These are phyloP conservation scores for Nakazawaea laoshanensis DNA, from an alignment of 805 yeast genomes.

Conservation along the genomic window DNA sequence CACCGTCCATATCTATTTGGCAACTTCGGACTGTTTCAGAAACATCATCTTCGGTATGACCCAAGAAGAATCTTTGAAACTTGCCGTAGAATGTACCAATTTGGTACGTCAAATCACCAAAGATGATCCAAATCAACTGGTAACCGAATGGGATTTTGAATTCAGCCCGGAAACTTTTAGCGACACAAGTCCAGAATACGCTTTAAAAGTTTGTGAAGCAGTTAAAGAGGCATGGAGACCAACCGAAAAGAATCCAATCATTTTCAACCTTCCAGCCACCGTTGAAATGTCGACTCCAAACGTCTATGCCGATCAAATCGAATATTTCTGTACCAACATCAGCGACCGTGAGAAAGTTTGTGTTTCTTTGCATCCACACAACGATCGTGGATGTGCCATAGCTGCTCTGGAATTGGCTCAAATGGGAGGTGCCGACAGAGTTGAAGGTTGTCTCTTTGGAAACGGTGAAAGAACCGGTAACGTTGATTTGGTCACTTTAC, in stretches of 20 bases:
- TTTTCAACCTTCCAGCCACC: conserved; percentile 79
- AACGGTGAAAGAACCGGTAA: conserved; percentile 87
- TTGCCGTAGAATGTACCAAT: conserved; percentile 56
- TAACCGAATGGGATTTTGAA: conserved; percentile 66
- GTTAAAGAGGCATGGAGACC: conserved; percentile 75
- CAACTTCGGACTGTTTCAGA: conserved; percentile 69
- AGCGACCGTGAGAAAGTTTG: conserved; percentile 62
- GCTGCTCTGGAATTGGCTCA: conserved; percentile 81
- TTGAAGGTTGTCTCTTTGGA: conserved; percentile 80
- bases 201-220: conserved; percentile 61
- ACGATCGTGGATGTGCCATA: conserved; percentile 84
- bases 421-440: conserved; percentile 82
- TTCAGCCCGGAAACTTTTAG: conserved; percentile 78
- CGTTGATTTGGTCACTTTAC: conserved; percentile 74
- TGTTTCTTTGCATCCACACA: conserved; percentile 75
- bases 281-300: conserved; percentile 79
- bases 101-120: conserved; percentile 61
- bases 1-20: conserved; percentile 67
- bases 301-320: conserved; percentile 79
- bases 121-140: conserved; percentile 45
- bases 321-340: conserved; percentile 55
- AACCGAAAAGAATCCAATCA: conserved; percentile 52
- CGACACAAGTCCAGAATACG: conserved; percentile 59
- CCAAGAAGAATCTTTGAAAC: conserved; percentile 46
- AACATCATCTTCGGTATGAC: conserved; percentile 61